Evolutionary conservation across 1,139 yeast genomes (phyloP).

Genomic region (Pichia sp.): DNA sequence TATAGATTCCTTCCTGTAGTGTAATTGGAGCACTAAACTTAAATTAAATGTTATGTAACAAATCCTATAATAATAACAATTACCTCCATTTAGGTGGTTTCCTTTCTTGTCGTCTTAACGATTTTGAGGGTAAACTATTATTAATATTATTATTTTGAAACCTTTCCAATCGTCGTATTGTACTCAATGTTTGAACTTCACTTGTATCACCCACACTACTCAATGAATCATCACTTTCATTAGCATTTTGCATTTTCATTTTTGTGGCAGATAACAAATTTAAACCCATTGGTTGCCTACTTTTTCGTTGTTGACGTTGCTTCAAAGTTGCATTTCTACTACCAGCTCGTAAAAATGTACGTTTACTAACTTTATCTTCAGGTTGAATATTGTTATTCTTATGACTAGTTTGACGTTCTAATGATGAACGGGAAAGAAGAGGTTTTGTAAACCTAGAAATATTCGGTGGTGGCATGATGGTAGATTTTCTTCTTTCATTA

Average conservation of each 20-base stretch:
- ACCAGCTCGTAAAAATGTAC: slow-evolving; percentile 10
- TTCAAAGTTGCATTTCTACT: slow-evolving; percentile 4
- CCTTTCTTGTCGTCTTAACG: too few relatives aligned
- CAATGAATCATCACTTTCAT: slow-evolving; percentile 5
- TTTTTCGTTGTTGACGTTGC: neutral
- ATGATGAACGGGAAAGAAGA: neutral
- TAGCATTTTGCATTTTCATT: neutral
- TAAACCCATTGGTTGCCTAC: too few relatives aligned
- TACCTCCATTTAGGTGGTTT: neutral
- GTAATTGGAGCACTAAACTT: too few relatives aligned
- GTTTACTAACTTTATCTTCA: neutral
- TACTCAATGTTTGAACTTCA: slow-evolving; percentile 12
- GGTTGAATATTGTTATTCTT: too few relatives aligned
- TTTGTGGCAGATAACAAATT: slow-evolving; percentile 11
- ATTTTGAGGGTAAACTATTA: too few relatives aligned
- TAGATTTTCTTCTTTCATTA: slow-evolving; percentile 2
- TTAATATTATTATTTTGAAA: neutral
- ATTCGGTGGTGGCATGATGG: slow-evolving; percentile 24
- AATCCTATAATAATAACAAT: too few relatives aligned
- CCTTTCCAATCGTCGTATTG: slow-evolving; percentile 1
- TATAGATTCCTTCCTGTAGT: too few relatives aligned
- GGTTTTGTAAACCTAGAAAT: neutral
- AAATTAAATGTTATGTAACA: too few relatives aligned
- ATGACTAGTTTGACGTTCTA: too few relatives aligned
- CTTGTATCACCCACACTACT: slow-evolving; percentile 12